phyloP scores from a whole-genome alignment of 345 rosid genomes.

The Salix brachista region DNA sequence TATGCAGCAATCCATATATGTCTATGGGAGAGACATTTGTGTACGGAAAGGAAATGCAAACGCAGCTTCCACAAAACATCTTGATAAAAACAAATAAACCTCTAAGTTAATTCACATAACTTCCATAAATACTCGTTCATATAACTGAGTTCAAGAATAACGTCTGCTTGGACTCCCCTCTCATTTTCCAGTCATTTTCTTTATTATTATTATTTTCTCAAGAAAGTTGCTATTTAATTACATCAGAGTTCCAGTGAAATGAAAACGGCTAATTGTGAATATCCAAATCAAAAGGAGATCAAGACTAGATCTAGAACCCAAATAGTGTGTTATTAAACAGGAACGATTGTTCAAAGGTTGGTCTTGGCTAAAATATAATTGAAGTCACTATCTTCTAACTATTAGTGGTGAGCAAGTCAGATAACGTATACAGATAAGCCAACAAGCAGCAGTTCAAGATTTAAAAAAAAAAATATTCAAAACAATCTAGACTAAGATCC shows the following conservation, averaged over 20 bases:
- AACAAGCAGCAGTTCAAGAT: not conserved
- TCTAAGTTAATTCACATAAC: not conserved
- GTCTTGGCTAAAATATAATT: not conserved
- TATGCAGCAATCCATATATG: not conserved
- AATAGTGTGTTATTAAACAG: not conserved
- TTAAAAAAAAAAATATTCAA: not conserved
- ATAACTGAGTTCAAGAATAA: not conserved
- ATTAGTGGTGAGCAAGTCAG: not conserved
- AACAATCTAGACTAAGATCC: not conserved
- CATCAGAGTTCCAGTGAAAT: not conserved
- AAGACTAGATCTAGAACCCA: not conserved
- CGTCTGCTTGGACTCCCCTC: not conserved
- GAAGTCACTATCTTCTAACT: not conserved
- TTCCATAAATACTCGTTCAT: not conserved
- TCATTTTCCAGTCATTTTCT: not conserved
- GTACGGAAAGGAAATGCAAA: not conserved
- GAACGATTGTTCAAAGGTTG: not conserved
- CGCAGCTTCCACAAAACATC: not conserved
- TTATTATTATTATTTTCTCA: not conserved
- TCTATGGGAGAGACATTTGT: not conserved
- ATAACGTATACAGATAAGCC: not conserved
- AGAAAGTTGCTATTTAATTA: not conserved
- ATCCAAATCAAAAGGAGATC: not conserved
- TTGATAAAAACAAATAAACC: not conserved
- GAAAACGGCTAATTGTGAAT: slow-evolving; percentile 1